Conservation (phyloP, 768 basidiomycete genomes). For the Amyloporia xantha region DNA sequence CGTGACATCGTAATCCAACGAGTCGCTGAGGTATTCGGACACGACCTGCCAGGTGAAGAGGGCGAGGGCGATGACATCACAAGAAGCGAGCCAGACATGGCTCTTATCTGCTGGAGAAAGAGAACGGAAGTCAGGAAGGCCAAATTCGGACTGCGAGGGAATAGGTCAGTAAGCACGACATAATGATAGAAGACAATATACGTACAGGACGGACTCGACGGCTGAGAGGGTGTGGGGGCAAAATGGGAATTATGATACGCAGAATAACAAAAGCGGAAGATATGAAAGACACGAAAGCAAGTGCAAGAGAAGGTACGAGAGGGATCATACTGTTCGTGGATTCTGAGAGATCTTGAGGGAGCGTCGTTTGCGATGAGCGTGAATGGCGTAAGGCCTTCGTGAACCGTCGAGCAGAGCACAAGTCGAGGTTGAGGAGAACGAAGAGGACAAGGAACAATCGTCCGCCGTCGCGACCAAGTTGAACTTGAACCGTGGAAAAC, state of each 20-base stretch:
- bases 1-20: slow-evolving; percentile 37
- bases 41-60: slow-evolving; percentile 65
- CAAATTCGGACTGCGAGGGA: slow-evolving; percentile 60
- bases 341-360: slow-evolving; percentile 23
- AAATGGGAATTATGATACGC: slow-evolving; percentile 66
- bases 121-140: slow-evolving; percentile 60
- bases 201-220: slow-evolving; percentile 68
- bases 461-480: neutral
- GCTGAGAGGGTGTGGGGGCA: slow-evolving; percentile 68
- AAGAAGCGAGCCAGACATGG: slow-evolving; percentile 65
- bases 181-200: slow-evolving; percentile 14
- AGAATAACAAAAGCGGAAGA: slow-evolving; percentile 71
- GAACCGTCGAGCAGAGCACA: slow-evolving; percentile 26
- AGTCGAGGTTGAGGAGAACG: slow-evolving; percentile 26
- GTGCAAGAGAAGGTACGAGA: slow-evolving; percentile 56
- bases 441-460: slow-evolving; percentile 11
- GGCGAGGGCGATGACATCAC: slow-evolving; percentile 56
- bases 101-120: slow-evolving; percentile 64
- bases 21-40: slow-evolving; percentile 42
- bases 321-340: slow-evolving; percentile 46
- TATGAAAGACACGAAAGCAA: slow-evolving; percentile 66
- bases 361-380: slow-evolving; percentile 25
- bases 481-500: slow-evolving; percentile 25
- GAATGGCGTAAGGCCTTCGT: slow-evolving; percentile 32
- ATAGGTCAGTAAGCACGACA: slow-evolving; percentile 17